Conservation (phyloP, 305 asterid genomes). For the Nicotiana rustica region DNA sequence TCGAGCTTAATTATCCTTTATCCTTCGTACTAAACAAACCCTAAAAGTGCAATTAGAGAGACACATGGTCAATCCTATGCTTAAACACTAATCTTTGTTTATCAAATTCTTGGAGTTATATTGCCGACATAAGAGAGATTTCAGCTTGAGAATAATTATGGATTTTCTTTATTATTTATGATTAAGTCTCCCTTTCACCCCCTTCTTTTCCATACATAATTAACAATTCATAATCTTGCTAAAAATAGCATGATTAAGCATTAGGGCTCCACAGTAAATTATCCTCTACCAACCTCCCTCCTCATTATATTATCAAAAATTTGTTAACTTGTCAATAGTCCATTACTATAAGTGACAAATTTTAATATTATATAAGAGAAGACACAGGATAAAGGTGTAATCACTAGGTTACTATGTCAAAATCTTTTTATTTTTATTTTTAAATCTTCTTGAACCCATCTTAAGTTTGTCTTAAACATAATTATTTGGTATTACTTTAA, state of each 20-base stretch:
- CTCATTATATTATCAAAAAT: constrained; percentile 27
- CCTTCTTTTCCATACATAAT: constrained; percentile 37
- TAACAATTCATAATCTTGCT: constrained; percentile 41
- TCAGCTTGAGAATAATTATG: constrained; percentile 1
- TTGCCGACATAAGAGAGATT: not conserved
- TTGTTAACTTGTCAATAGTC: constrained; percentile 32
- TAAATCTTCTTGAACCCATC: too few relatives aligned
- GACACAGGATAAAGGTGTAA: too few relatives aligned
- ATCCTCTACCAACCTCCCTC: not conserved
- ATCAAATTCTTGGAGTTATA: not conserved
- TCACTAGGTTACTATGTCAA: too few relatives aligned
- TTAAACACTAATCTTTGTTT: not conserved
- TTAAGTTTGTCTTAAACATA: too few relatives aligned
- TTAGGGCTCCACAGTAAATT: constrained; percentile 58
- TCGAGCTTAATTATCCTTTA: too few relatives aligned
- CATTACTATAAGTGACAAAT: not conserved
- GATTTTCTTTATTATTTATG: not conserved
- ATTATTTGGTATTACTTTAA: too few relatives aligned
- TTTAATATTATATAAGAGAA: not conserved
- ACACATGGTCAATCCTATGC: constrained; percentile 44
- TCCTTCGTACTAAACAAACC: too few relatives aligned
- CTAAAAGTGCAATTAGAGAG: not conserved
- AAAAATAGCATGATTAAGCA: constrained; percentile 47
- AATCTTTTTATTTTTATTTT: too few relatives aligned
- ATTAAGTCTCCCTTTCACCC: constrained; percentile 25